Percentiles rank a stretch among this genome's conserved stretches.
Conservation (phyloP, 805 yeast species). For the Candida lessepsii region DNA sequence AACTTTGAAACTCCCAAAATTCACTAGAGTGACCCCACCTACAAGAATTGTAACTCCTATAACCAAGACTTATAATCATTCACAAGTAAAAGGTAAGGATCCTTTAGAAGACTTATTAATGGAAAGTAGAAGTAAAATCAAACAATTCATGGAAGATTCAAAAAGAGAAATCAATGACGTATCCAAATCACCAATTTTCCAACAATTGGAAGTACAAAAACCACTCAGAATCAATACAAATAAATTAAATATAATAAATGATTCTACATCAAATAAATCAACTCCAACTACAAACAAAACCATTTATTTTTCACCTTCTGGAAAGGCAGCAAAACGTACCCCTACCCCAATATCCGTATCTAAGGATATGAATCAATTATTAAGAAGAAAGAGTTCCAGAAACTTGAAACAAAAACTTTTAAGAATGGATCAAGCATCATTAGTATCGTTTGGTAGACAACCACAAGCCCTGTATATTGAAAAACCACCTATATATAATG, state of each 20-base stretch:
- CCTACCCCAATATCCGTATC: slow-evolving; percentile 28
- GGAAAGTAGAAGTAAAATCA: slow-evolving; percentile 3
- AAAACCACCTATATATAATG: slow-evolving; percentile 8
- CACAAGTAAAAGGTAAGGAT: background rate
- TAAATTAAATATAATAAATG: slow-evolving; percentile 5
- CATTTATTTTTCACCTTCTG: slow-evolving; percentile 28
- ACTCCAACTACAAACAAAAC: slow-evolving; percentile 30
- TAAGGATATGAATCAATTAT: slow-evolving; percentile 19
- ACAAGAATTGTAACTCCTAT: background rate
- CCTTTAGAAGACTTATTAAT: slow-evolving; percentile 11
- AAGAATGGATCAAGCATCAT: slow-evolving; percentile 17
- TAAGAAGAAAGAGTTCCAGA: slow-evolving; percentile 15
- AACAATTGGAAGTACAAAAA: background rate
- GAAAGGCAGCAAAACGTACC: slow-evolving; percentile 19
- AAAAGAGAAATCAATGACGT: background rate
- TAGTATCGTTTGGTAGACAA: slow-evolving; percentile 7
- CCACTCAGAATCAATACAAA: slow-evolving; percentile 2
- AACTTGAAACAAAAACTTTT: slow-evolving; percentile 15
- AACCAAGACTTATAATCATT: background rate
- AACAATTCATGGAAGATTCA: slow-evolving; percentile 1
- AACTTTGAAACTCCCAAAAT: slow-evolving; percentile 19
- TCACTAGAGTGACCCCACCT: background rate
- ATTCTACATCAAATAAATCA: slow-evolving; percentile 14
- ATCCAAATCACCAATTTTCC: background rate
- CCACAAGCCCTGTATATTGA: too few species aligned